Percentiles rank a stretch among this genome's conserved stretches.
Evolutionary conservation across 805 yeast species (phyloP).

Genomic region (Teunomyces funiuensis): DNA sequence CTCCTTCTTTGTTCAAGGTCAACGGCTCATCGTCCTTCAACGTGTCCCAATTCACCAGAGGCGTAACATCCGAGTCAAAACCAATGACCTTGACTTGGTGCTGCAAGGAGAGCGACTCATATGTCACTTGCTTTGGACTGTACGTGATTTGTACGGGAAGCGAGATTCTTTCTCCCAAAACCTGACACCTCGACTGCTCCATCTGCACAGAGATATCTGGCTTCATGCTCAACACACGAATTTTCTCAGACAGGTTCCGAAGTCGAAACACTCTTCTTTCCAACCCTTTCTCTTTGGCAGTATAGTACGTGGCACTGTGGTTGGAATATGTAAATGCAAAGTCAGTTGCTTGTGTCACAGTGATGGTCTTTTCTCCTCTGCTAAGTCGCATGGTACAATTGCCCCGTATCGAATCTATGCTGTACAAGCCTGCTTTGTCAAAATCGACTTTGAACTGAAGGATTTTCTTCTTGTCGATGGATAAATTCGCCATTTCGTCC

Average conservation of each 20-base stretch:
- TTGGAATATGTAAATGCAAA: not conserved
- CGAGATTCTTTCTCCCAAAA: slow-evolving; percentile 32
- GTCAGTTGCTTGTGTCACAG: not conserved
- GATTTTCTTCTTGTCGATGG: not conserved
- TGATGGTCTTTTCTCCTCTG: not conserved
- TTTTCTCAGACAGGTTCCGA: not conserved
- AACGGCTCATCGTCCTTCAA: slow-evolving; percentile 43
- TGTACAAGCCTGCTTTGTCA: slow-evolving; percentile 2
- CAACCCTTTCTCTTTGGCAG: not conserved
- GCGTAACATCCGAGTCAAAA: slow-evolving; percentile 14
- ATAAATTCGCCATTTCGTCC: not conserved
- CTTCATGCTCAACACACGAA: slow-evolving; percentile 11
- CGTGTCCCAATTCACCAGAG: slow-evolving; percentile 33
- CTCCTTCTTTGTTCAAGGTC: slow-evolving; percentile 16
- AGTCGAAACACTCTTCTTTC: not conserved
- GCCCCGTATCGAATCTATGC: not conserved
- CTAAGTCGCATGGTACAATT: not conserved
- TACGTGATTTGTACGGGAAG: slow-evolving; percentile 22
- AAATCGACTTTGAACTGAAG: not conserved
- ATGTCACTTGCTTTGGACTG: slow-evolving; percentile 15
- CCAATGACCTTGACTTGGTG: slow-evolving; percentile 21
- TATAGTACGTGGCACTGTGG: not conserved
- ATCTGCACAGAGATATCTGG: slow-evolving; percentile 23
- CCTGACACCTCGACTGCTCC: slow-evolving; percentile 10
- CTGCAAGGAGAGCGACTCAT: slow-evolving; percentile 20